These are phyloP conservation scores for Candida smagusa DNA, from an alignment of 1,139 yeast genomes.

Conservation along the genomic window DNA sequence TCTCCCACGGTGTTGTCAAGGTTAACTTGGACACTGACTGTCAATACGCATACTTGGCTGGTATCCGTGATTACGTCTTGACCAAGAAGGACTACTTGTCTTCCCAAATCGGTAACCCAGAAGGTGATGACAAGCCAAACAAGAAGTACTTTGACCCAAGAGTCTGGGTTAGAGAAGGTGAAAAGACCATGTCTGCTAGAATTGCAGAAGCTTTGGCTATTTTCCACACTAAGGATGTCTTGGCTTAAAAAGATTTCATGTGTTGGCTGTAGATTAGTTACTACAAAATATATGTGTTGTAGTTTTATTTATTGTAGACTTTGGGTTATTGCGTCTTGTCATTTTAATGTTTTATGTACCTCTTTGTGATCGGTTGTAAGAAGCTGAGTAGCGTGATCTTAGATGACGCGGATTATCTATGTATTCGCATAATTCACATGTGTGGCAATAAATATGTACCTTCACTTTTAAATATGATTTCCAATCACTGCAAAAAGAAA, in stretches of 20 bases:
- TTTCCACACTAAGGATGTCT: constrained; percentile 72
- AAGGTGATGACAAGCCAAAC: constrained; percentile 97
- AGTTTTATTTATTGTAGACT: not conserved
- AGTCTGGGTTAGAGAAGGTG: constrained; percentile 99
- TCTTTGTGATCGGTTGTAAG: no score
- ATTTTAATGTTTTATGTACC: no score
- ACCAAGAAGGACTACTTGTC: constrained; percentile 91
- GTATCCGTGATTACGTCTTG: constrained; percentile 96
- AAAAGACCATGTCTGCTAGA: constrained; percentile 93
- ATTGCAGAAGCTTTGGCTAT: constrained; percentile 76
- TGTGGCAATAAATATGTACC: no score
- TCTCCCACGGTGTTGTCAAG: constrained; percentile 93
- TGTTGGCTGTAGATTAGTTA: not conserved
- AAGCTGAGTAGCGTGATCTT: no score
- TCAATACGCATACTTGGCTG: constrained; percentile 94
- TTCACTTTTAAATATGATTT: no score
- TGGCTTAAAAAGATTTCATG: constrained; percentile 7
- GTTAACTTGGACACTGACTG: constrained; percentile 99
- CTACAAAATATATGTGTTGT: not conserved
- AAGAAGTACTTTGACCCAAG: constrained; percentile 99
- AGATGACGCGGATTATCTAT: no score
- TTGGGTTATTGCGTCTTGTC: no score
- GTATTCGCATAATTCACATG: no score
- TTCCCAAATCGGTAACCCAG: constrained; percentile 97
- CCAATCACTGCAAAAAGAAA: no score